phyloP scores from a whole-genome alignment of 2,329 filamentous ascomycete species.

The Fusarium fujikuroi region DNA sequence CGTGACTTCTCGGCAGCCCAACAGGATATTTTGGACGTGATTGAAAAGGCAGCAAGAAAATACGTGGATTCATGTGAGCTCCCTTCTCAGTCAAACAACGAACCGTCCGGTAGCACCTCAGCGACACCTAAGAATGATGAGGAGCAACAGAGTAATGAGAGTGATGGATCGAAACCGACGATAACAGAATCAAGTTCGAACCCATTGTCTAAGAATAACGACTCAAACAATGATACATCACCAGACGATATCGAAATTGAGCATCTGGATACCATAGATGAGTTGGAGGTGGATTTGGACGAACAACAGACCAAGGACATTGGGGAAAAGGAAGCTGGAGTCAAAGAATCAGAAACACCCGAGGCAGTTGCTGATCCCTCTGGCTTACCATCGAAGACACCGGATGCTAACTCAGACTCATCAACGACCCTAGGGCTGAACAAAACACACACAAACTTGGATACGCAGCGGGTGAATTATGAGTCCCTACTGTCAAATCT shows the following conservation, averaged over 20 bases:
- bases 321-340: conserved; percentile 7
- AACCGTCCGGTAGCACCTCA: conserved; percentile 11
- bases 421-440: background rate
- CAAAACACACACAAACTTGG: conserved; percentile 32
- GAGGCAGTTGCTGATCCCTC: background rate
- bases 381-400: background rate
- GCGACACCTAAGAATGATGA: conserved; percentile 7
- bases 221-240: conserved; percentile 41
- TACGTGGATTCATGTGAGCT: conserved; percentile 58
- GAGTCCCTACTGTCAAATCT: conserved; percentile 50
- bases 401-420: background rate
- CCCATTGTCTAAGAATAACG: conserved; percentile 24
- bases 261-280: conserved; percentile 46
- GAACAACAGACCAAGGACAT: conserved; percentile 35
- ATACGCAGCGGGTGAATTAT: conserved; percentile 49
- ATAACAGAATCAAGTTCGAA: background rate
- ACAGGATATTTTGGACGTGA: conserved; percentile 60
- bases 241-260: conserved; percentile 64
- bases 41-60: conserved; percentile 62
- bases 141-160: conserved; percentile 2
- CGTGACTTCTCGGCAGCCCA: conserved; percentile 50
- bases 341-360: background rate
- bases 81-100: conserved; percentile 26
- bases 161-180: background rate
- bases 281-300: conserved; percentile 42